These are phyloP conservation scores for Mucor piriformis DNA, from an alignment of 371 early-diverging fungal species.

Conservation along the genomic window DNA sequence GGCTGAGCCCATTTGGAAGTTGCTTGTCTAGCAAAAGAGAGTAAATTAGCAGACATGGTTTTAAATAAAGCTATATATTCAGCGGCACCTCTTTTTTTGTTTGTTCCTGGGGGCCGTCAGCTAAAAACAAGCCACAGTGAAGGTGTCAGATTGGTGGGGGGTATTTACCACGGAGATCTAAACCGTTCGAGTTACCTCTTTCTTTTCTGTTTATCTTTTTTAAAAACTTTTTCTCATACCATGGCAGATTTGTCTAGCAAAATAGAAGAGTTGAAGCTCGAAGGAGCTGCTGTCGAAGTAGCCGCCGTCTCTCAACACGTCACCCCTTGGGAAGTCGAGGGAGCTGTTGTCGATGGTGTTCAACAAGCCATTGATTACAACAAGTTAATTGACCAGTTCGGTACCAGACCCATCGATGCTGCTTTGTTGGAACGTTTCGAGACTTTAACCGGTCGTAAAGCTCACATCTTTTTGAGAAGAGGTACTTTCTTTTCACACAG, in stretches of 20 bases:
- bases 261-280: slow-evolving; percentile 13
- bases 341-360: slow-evolving; percentile 88
- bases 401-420: slow-evolving; percentile 85
- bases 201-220: background rate
- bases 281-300: slow-evolving; percentile 6
- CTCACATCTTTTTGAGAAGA: slow-evolving; percentile 91
- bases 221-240: background rate
- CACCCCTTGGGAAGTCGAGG: slow-evolving; percentile 98
- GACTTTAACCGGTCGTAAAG: slow-evolving; percentile 80
- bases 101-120: slow-evolving; percentile 1
- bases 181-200: background rate
- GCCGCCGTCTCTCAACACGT: slow-evolving; percentile 66
- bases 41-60: slow-evolving; percentile 3
- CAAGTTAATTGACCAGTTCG: slow-evolving; percentile 94
- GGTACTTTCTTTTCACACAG: slow-evolving; percentile 98
- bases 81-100: background rate
- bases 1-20: background rate
- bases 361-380: slow-evolving; percentile 94
- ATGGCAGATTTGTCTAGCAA: slow-evolving; percentile 21
- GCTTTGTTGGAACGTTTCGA: slow-evolving; percentile 84
- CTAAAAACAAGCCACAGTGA: no score
- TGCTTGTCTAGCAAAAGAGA: slow-evolving; percentile 4
- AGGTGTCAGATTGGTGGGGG: background rate
- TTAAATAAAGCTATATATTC: background rate
- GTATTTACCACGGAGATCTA: background rate